Evolutionary conservation across 202 grass and related monocot genomes (phyloP).

Genomic region (Setaria italica): DNA sequence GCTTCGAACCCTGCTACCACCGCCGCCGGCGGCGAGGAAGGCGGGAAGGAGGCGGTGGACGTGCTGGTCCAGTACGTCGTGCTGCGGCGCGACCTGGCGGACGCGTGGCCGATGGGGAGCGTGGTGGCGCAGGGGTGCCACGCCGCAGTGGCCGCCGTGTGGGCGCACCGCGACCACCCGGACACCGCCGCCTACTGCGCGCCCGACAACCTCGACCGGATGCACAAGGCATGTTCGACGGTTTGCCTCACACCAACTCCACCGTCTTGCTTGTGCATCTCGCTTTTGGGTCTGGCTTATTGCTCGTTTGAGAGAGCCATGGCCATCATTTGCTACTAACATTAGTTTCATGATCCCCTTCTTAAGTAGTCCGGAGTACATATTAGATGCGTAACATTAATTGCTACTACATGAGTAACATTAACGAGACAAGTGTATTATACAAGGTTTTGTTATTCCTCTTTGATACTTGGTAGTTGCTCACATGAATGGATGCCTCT

Average conservation of each 20-base stretch:
- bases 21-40: background rate
- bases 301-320: background rate
- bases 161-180: conserved; percentile 67
- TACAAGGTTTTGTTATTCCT: background rate
- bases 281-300: background rate
- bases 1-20: background rate
- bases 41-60: conserved; percentile 34
- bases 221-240: conserved; percentile 91
- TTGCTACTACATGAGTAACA: background rate
- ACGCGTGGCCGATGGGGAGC: conserved; percentile 89
- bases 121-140: conserved; percentile 91
- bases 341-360: background rate
- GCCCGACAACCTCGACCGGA: conserved; percentile 65
- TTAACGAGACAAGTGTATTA: background rate
- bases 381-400: background rate
- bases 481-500: no score
- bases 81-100: conserved; percentile 81
- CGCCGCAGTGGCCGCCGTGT: conserved; percentile 72
- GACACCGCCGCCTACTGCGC: conserved; percentile 69
- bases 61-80: conserved; percentile 92
- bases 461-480: background rate
- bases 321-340: background rate
- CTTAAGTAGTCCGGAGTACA: background rate
- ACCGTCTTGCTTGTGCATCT: background rate
- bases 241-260: conserved; percentile 50